A percentile compares a stretch with the other conserved stretches of the same genome.
Conservation (phyloP, 345 rosid species). For the Eucalyptus sp. region DNA sequence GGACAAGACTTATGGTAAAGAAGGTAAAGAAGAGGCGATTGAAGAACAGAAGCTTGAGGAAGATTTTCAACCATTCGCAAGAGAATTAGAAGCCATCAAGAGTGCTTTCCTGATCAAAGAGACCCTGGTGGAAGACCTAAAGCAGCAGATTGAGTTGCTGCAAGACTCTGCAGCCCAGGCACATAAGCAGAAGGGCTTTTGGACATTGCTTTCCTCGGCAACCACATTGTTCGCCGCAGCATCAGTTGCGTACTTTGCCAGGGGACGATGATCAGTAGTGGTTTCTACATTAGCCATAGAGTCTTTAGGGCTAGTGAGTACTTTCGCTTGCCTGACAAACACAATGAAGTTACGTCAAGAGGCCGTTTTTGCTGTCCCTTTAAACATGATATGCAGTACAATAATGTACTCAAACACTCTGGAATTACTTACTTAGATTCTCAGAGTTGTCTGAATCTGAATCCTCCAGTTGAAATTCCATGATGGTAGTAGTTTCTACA, state of each 20-base stretch:
- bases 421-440: not conserved
- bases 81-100: slow-evolving; percentile 42
- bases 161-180: slow-evolving; percentile 35
- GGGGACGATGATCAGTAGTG: slow-evolving; percentile 16
- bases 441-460: not conserved
- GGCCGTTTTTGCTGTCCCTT: not conserved
- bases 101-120: slow-evolving; percentile 43
- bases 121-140: slow-evolving; percentile 35
- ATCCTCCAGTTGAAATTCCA: not conserved
- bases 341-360: not conserved
- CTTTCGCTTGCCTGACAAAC: not conserved
- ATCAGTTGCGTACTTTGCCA: slow-evolving; percentile 46
- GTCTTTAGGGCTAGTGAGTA: not conserved
- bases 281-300: not conserved
- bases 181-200: slow-evolving; percentile 40
- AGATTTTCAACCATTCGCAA: slow-evolving; percentile 13
- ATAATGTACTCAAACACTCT: not conserved
- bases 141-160: slow-evolving; percentile 36
- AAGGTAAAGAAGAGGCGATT: not conserved
- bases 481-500: not conserved
- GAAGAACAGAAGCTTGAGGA: slow-evolving; percentile 15
- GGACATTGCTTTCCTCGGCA: slow-evolving; percentile 58
- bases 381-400: not conserved
- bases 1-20: not conserved
- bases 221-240: slow-evolving; percentile 56